phyloP scores from a whole-genome alignment of 2,329 filamentous ascomycete genomes.

The Arachnopeziza araneosa region DNA sequence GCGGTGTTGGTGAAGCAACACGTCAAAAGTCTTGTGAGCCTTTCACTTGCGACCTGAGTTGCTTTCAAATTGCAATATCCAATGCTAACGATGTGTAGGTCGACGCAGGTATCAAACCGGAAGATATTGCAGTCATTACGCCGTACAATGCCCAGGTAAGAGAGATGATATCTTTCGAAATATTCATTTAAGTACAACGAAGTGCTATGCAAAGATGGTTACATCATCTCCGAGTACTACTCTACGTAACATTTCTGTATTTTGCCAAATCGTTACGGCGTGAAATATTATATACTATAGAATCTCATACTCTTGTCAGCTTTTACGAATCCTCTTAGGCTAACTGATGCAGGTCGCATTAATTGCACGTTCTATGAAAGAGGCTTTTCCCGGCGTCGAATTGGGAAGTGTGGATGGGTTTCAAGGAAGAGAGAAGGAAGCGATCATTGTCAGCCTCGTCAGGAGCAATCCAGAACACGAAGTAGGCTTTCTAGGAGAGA shows the following conservation, averaged over 20 bases:
- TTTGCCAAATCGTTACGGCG: neutral
- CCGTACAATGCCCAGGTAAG: constrained; percentile 94
- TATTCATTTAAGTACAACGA: neutral
- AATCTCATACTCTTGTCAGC: neutral
- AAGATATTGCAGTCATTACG: constrained; percentile 89
- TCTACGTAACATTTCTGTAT: neutral
- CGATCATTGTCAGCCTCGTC: constrained; percentile 88
- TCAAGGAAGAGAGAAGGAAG: constrained; percentile 95
- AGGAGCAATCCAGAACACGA: constrained; percentile 82
- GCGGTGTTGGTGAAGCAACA: constrained; percentile 75
- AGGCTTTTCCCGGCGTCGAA: constrained; percentile 77
- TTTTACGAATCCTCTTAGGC: neutral
- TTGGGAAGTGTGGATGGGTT: constrained; percentile 97
- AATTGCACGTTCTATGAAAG: constrained; percentile 70
- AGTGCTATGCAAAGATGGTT: neutral
- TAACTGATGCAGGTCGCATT: constrained; percentile 57
- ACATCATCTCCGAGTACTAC: neutral
- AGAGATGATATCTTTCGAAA: constrained; percentile 12
- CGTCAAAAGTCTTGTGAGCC: constrained; percentile 61
- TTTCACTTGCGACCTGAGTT: neutral
- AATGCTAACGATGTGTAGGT: neutral
- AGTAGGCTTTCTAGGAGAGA: constrained; percentile 90
- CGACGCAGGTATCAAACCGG: constrained; percentile 68
- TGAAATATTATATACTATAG: neutral
- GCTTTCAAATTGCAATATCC: neutral